Evolutionary conservation across 148 eudicot genomes (phyloP), one percentile per base, ranked within the genome.

Genomic region (Arbutus unedo): DNA sequence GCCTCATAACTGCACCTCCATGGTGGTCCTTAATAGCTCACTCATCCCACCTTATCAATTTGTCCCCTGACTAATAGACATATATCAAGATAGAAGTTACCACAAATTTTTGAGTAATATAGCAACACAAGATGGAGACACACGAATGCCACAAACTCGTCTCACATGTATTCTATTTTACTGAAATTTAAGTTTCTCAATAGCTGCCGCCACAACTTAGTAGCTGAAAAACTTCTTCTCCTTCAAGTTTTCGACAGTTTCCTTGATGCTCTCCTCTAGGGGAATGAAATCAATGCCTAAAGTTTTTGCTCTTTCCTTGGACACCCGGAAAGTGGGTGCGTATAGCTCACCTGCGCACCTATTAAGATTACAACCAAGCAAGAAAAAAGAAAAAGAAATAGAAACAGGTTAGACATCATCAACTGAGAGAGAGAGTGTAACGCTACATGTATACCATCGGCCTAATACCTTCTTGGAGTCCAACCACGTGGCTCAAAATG

Each of bases 301-400:
- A n/a, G n/a, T n/a, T n/a, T n/a, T n/a, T 47, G 88, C 86, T 66
- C 72, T 88, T 64, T 77, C 88, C 57, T 43, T 86, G 2, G 87
- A 86, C 4, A 86, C 84, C 10, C 76, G 82, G 68, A 76, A 88
- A 13, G 74, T 78, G 9, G 81, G 78, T 31, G 3, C 47, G 18
- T 19, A 74, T 18, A 64, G 62, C 14, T 82, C 85, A 76, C 80
- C 87, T 25, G 49, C 66, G 44, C 70, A 79, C 55, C 87, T 88
- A 84, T 81, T 13, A n/a, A 64, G 21, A 64, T 23, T 64, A 64
- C 71, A 64, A 64, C n/a, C n/a, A n/a, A n/a, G 70, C 70, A 64
- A n/a, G n/a, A 64, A 3, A n/a, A 19, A 64, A 64, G 8, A 64
- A 0, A 64, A 25, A 64, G 4, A n/a, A 25, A 23, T 5, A 6